These are phyloP conservation scores for Fraxinus baroniana DNA, from an alignment of 305 asterid genomes.

Conservation along the genomic window DNA sequence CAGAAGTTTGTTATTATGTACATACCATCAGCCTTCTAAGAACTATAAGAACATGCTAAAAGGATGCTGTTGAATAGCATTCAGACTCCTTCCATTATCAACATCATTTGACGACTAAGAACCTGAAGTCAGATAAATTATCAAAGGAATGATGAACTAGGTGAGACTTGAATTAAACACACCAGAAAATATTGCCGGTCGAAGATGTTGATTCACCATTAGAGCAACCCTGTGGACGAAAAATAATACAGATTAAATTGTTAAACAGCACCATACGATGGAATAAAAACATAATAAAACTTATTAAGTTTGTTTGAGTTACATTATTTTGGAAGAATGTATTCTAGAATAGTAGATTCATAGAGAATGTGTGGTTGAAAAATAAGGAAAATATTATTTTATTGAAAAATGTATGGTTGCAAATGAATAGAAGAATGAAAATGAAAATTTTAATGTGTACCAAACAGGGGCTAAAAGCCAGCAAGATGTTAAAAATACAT, in stretches of 20 bases:
- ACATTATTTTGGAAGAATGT: no score
- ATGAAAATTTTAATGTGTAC: no score
- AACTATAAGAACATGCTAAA: constrained; percentile 1
- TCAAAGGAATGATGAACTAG: background rate
- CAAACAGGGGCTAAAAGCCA: background rate
- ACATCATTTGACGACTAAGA: background rate
- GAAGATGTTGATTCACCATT: background rate
- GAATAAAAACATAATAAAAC: background rate
- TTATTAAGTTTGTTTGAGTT: background rate
- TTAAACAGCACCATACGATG: background rate
- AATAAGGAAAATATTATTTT: no score
- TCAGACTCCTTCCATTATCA: background rate
- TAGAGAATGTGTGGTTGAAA: no score
- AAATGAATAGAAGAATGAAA: no score
- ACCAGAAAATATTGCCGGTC: background rate
- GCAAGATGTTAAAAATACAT: background rate
- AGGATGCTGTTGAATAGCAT: background rate
- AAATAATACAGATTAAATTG: background rate
- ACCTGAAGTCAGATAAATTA: background rate
- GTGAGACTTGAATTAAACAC: background rate
- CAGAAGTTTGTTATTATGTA: background rate
- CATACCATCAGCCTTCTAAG: constrained; percentile 1
- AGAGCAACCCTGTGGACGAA: background rate
- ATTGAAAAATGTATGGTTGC: no score
- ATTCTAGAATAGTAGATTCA: no score